phyloP scores from a whole-genome alignment of 2,329 filamentous ascomycete species.

The Alternaria brassicicola region DNA sequence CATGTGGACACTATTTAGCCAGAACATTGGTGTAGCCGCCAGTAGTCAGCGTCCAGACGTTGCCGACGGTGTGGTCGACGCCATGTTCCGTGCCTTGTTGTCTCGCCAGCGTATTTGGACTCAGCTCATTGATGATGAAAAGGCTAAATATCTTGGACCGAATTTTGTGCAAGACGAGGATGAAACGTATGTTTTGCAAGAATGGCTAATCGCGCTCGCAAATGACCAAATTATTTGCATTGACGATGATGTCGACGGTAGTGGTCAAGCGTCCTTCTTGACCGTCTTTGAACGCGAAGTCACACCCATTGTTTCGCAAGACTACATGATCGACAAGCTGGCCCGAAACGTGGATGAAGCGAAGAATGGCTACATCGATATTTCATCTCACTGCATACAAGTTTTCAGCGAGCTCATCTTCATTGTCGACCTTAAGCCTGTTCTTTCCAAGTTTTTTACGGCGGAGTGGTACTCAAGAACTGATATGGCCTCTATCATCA shows the following conservation, averaged over 20 bases:
- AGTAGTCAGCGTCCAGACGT: slow-evolving; percentile 88
- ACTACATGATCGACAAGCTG: slow-evolving; percentile 72
- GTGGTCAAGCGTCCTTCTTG: slow-evolving; percentile 78
- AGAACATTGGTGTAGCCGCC: slow-evolving; percentile 85
- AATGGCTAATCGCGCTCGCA: slow-evolving; percentile 95
- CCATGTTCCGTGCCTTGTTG: slow-evolving; percentile 89
- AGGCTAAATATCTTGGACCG: slow-evolving; percentile 67
- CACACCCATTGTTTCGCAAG: slow-evolving; percentile 77
- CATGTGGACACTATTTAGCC: slow-evolving; percentile 96
- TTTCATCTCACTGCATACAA: slow-evolving; percentile 89
- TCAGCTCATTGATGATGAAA: slow-evolving; percentile 85
- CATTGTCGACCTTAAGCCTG: slow-evolving; percentile 81
- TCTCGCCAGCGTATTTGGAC: slow-evolving; percentile 85
- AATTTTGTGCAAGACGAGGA: slow-evolving; percentile 69
- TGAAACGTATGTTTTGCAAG: slow-evolving; percentile 73
- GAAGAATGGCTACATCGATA: slow-evolving; percentile 91
- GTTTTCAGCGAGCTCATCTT: slow-evolving; percentile 89
- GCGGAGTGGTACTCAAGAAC: slow-evolving; percentile 84
- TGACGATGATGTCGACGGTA: slow-evolving; percentile 69
- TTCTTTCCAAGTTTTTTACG: slow-evolving; percentile 90
- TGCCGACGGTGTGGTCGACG: slow-evolving; percentile 91
- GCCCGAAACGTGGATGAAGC: slow-evolving; percentile 74
- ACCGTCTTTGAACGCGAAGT: slow-evolving; percentile 85
- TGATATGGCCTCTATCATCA: slow-evolving; percentile 90
- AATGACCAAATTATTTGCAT: slow-evolving; percentile 99